These are phyloP conservation scores for Exsudoporus frostii DNA, from an alignment of 768 basidiomycete species.

Conservation along the genomic window DNA sequence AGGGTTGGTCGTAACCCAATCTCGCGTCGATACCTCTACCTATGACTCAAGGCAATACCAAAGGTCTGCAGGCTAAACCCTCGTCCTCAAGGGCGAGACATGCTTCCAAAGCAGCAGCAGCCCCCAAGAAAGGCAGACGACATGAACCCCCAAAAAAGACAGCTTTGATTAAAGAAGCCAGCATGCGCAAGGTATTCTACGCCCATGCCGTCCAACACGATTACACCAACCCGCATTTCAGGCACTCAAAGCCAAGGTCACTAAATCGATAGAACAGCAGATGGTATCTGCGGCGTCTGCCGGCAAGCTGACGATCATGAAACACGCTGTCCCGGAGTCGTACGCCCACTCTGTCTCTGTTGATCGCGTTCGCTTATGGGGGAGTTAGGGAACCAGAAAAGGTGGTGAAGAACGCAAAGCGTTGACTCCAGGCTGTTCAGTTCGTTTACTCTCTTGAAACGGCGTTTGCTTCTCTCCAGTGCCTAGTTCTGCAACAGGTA, in stretches of 20 bases:
- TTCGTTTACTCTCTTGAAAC: neutral
- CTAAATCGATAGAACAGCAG: slow-evolving; percentile 86
- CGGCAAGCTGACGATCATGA: slow-evolving; percentile 93
- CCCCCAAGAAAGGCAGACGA: slow-evolving; percentile 76
- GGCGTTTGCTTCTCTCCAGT: slow-evolving; percentile 2
- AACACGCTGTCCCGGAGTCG: slow-evolving; percentile 44
- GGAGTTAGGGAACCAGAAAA: slow-evolving; percentile 21
- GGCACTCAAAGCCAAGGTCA: slow-evolving; percentile 88
- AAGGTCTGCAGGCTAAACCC: slow-evolving; percentile 61
- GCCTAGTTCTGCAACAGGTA: slow-evolving; percentile 1
- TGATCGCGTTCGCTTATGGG: slow-evolving; percentile 1
- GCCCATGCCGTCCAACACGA: neutral
- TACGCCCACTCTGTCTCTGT: slow-evolving; percentile 10
- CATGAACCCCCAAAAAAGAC: slow-evolving; percentile 82
- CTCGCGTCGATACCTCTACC: neutral
- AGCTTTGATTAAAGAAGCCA: slow-evolving; percentile 64
- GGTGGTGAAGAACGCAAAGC: slow-evolving; percentile 14
- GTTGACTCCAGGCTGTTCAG: slow-evolving; percentile 10
- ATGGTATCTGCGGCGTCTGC: slow-evolving; percentile 86
- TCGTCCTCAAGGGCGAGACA: slow-evolving; percentile 48
- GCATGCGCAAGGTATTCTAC: slow-evolving; percentile 66
- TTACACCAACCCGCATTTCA: slow-evolving; percentile 27
- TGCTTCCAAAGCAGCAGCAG: slow-evolving; percentile 63
- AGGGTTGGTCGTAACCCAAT: neutral
- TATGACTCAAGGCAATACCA: slow-evolving; percentile 85